Conservation (phyloP, 2,329 filamentous ascomycete species). For the Eutypa lata region DNA sequence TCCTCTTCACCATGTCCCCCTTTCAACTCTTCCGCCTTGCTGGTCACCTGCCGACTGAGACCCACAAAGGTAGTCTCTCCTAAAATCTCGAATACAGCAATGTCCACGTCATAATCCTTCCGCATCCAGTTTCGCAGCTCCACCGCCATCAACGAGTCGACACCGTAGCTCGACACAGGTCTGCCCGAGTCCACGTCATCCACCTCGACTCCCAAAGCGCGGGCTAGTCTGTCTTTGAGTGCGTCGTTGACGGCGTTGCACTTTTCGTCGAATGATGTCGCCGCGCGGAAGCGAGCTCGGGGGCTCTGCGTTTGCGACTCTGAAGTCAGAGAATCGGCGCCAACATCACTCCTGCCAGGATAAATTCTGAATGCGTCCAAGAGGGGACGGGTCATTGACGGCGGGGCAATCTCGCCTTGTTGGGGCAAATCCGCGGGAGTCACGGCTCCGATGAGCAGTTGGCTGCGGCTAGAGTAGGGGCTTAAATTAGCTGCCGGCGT, state of each 20-base stretch:
- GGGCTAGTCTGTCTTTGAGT: constrained; percentile 10
- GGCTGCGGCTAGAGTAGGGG: neutral
- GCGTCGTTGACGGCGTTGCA: constrained; percentile 4
- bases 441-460: neutral
- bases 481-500: too few relatives aligned
- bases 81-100: neutral
- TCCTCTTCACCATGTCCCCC: too few relatives aligned
- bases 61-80: too few relatives aligned
- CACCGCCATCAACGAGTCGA: constrained; percentile 25
- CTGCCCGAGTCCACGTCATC: constrained; percentile 14
- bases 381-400: neutral
- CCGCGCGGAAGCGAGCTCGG: too few relatives aligned
- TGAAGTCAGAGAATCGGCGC: neutral
- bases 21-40: too few relatives aligned
- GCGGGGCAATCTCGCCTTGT: neutral
- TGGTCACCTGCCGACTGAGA: too few relatives aligned
- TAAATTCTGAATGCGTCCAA: too few relatives aligned
- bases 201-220: constrained; percentile 8
- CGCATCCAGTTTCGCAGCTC: constrained; percentile 25
- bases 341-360: too few relatives aligned
- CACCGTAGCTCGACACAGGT: constrained; percentile 19
- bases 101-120: neutral
- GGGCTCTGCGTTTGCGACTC: too few relatives aligned
- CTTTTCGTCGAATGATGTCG: neutral
- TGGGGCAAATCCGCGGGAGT: neutral